Evolutionary conservation across 495 filamentous ascomycete species (phyloP).

Genomic region (Hypoxylon fuscum): DNA sequence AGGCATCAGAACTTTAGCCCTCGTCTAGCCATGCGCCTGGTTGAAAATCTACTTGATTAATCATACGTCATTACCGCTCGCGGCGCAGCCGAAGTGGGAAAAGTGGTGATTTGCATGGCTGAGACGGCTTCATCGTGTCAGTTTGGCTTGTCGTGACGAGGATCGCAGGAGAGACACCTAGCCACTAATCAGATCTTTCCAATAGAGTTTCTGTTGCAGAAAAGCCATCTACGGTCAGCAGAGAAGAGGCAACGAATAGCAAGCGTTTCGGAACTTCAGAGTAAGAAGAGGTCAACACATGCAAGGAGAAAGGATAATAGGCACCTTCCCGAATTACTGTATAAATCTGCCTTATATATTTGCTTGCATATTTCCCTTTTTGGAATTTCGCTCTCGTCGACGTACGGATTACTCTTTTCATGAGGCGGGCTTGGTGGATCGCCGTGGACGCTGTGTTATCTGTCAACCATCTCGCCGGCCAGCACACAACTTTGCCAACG

Average conservation of each 20-base stretch:
- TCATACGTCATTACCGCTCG: slow-evolving; percentile 14
- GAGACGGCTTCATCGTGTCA: slow-evolving; percentile 7
- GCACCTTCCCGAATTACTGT: slow-evolving; percentile 7
- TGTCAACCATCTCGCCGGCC: no score
- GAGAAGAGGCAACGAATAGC: slow-evolving; percentile 2
- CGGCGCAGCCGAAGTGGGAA: slow-evolving; percentile 16
- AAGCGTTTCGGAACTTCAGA: slow-evolving; percentile 2
- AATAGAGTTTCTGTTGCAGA: slow-evolving; percentile 10
- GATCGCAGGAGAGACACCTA: slow-evolving; percentile 5
- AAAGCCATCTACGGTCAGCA: slow-evolving; percentile 1
- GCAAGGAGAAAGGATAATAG: slow-evolving; percentile 22
- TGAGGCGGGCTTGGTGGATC: slow-evolving; percentile 11
- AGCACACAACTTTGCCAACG: no score
- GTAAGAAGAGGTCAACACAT: slow-evolving; percentile 3
- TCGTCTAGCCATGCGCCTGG: slow-evolving; percentile 31
- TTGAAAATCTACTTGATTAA: slow-evolving; percentile 20
- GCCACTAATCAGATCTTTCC: slow-evolving; percentile 14
- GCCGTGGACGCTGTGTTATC: no score
- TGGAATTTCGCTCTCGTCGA: slow-evolving; percentile 1
- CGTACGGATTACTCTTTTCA: slow-evolving; percentile 10
- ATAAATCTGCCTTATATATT: background rate
- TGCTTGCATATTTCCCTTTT: background rate
- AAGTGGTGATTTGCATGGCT: slow-evolving; percentile 21
- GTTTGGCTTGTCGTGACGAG: slow-evolving; percentile 21
- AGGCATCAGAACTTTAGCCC: slow-evolving; percentile 1